Conservation (phyloP, 305 asterid genomes). For the Rubia balearica region DNA sequence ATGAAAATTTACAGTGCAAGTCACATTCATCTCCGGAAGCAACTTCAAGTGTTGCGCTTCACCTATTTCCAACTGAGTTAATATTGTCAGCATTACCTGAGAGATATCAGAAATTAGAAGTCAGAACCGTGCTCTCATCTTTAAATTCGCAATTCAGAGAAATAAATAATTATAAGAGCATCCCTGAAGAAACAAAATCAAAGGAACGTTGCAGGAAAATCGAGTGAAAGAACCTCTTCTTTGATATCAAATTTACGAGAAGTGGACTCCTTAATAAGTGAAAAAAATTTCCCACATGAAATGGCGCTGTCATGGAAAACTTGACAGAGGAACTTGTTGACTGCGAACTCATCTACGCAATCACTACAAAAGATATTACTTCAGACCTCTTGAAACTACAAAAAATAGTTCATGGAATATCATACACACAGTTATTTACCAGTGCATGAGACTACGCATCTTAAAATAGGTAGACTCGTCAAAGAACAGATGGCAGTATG, state of each 20-base stretch:
- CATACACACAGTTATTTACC: constrained; percentile 40
- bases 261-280: constrained; percentile 71
- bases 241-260: constrained; percentile 93
- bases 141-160: not conserved
- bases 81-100: constrained; percentile 80
- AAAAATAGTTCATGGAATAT: constrained; percentile 11
- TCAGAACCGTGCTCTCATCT: not conserved
- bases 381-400: constrained; percentile 16
- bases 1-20: constrained; percentile 84
- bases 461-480: constrained; percentile 72
- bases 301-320: constrained; percentile 38
- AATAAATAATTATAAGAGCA: not conserved
- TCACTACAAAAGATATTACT: constrained; percentile 46
- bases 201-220: constrained; percentile 14
- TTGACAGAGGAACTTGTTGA: constrained; percentile 77
- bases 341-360: constrained; percentile 80
- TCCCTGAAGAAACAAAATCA: not conserved
- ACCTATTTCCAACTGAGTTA: constrained; percentile 95
- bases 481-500: constrained; percentile 86
- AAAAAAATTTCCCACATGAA: constrained; percentile 44
- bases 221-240: constrained; percentile 68
- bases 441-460: constrained; percentile 85
- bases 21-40: constrained; percentile 77
- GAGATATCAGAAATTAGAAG: constrained; percentile 1
- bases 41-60: constrained; percentile 63